Evolutionary conservation across 75 land plant genomes (phyloP).

Genomic region (Pinus taeda): DNA sequence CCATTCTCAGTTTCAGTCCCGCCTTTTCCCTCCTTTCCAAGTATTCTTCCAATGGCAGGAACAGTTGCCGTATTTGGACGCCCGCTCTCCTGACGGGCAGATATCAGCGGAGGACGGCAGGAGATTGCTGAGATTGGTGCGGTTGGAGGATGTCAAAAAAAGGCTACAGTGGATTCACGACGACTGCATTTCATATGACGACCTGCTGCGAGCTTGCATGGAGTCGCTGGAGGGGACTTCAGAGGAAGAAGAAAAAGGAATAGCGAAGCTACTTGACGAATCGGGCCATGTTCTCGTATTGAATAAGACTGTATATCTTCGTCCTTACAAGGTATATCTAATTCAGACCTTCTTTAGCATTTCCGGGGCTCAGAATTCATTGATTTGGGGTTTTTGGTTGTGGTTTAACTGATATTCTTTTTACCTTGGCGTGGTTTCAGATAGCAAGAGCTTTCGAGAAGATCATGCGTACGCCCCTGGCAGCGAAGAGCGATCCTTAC

Average conservation of each 20-base stretch:
- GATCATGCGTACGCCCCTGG: background rate
- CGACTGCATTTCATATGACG: constrained; percentile 40
- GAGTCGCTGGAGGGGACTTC: background rate
- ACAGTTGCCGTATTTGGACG: background rate
- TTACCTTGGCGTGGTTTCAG: constrained; percentile 8
- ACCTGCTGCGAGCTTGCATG: constrained; percentile 41
- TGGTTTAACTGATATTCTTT: background rate
- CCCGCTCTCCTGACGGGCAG: background rate
- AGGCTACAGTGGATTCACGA: constrained; percentile 23
- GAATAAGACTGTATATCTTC: constrained; percentile 54
- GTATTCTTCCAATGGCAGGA: background rate
- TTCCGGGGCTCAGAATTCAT: background rate
- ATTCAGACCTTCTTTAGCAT: background rate
- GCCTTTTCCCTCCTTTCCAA: background rate
- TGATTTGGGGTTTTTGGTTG: background rate
- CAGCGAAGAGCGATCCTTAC: constrained; percentile 25
- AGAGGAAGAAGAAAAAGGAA: constrained; percentile 1
- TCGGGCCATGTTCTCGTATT: constrained; percentile 64
- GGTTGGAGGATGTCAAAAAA: constrained; percentile 40
- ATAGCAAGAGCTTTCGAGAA: constrained; percentile 20
- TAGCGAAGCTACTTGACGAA: constrained; percentile 44
- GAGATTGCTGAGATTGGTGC: constrained; percentile 40
- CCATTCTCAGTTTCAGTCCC: background rate
- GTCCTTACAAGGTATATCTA: constrained; percentile 62
- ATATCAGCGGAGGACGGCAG: constrained; percentile 36